Evolutionary conservation across 371 early-diverging fungal species (phyloP), one percentile per base, ranked within the genome.

Genomic region (Mortierella sp.): DNA sequence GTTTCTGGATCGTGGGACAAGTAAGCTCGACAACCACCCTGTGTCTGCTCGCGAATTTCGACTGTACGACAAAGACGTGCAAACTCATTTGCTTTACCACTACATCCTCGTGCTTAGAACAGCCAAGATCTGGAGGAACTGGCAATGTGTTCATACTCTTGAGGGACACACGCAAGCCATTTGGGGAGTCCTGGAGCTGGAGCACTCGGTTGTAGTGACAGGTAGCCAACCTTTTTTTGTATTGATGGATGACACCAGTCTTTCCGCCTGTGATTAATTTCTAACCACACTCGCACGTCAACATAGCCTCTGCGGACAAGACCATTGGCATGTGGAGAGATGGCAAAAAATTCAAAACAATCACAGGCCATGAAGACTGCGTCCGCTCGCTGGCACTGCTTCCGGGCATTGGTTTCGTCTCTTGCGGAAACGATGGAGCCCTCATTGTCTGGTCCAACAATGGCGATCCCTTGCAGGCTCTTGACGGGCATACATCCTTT

Each of bases 1-100:
- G 85, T 98, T 5, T 95, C 97, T 18, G 98, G 97, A 13, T 96
- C 96, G 18, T 98, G 98, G 99, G 99, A 99, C 82, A 92, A 88
- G 96, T 95, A 82, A 60, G 83, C 61, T 14, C n/a, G 8, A 12
- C 28, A n/a, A 19, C 5, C 14, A 43, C 14, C 39, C 14, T 39
- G 10, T 10, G 39, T n/a, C n/a, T 34, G 34, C 10, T 7, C 34
- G 10, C 34, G 4, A 7, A 10, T 4, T 34, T 34, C 34, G 34
- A 34, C 10, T 34, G 10, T 10, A 34, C 4, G 7, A 34, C 7
- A 4, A 34, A 34, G 10, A 10, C 10, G 10, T 10, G 10, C 34
- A 34, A 34, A 34, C 34, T 34, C 4, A 34, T 34, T 4, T 4
- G 10, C n/a, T n/a, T n/a, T 34, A 34, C 10, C 34, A 34, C 34